Evolutionary conservation across 108 stramenopile species (phyloP).

Genomic region (Cyclotella kingstonii): DNA sequence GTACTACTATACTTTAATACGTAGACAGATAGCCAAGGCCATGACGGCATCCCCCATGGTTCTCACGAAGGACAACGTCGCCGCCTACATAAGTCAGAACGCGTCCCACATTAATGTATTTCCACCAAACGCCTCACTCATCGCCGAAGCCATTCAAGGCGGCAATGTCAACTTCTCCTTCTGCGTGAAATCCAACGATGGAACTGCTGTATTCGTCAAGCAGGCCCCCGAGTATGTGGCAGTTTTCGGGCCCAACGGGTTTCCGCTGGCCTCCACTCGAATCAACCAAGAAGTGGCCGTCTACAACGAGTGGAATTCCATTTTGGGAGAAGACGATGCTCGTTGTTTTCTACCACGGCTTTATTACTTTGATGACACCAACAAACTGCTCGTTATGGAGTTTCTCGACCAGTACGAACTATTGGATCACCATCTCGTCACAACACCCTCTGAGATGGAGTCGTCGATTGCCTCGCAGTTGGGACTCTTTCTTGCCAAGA

Average conservation of each 20-base stretch:
- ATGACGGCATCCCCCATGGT: conserved; percentile 21
- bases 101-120: conserved; percentile 50
- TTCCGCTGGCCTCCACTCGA: conserved; percentile 64
- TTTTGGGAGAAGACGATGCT: conserved; percentile 49
- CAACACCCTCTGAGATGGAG: conserved; percentile 29
- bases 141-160: conserved; percentile 61
- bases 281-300: conserved; percentile 70
- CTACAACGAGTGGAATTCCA: conserved; percentile 55
- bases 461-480: conserved; percentile 46
- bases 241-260: conserved; percentile 74
- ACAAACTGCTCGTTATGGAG: conserved; percentile 83
- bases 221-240: conserved; percentile 86
- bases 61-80: conserved; percentile 65
- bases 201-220: conserved; percentile 69
- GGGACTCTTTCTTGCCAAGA: conserved; percentile 76
- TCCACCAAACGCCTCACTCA: conserved; percentile 33
- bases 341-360: conserved; percentile 61
- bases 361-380: conserved; percentile 68
- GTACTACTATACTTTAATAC: too few relatives aligned
- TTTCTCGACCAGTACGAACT: conserved; percentile 67
- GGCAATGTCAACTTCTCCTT: conserved; percentile 88
- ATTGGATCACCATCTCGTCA: conserved; percentile 73
- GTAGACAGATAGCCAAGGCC: background rate
- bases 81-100: conserved; percentile 50
- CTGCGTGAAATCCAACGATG: conserved; percentile 47